Evolutionary conservation across 2,329 filamentous ascomycete species (phyloP).

Genomic region (Apiospora malaysiana): DNA sequence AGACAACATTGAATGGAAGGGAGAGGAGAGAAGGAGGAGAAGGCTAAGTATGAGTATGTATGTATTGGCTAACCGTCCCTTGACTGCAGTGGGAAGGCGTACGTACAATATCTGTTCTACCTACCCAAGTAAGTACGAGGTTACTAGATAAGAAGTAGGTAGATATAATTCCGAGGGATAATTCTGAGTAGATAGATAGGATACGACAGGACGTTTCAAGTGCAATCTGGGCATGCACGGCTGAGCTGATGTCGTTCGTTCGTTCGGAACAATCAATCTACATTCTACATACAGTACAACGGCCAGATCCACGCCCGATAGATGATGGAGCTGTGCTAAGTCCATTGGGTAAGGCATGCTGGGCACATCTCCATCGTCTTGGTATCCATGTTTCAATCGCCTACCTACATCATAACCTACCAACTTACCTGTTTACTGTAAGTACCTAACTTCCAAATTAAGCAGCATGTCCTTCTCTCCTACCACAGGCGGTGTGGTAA

Average conservation of each 20-base stretch:
- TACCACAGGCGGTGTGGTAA: too few species aligned
- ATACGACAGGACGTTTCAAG: not conserved
- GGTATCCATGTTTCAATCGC: not conserved
- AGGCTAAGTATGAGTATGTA: too few species aligned
- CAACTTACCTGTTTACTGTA: too few species aligned
- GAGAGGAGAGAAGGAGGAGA: too few species aligned
- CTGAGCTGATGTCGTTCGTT: conserved; percentile 7
- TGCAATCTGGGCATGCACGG: not conserved
- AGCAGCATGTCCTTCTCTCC: too few species aligned
- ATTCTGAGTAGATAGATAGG: not conserved
- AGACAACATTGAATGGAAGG: not conserved
- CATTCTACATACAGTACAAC: too few species aligned
- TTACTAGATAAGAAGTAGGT: too few species aligned
- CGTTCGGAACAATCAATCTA: not conserved
- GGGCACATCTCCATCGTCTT: conserved; percentile 10
- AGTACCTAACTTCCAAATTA: not conserved
- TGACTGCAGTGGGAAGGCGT: too few species aligned
- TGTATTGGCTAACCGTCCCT: too few species aligned
- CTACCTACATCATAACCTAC: not conserved
- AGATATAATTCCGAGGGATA: too few species aligned
- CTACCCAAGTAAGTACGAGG: too few species aligned
- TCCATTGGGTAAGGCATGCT: not conserved
- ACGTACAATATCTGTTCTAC: not conserved
- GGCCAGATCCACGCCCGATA: not conserved
- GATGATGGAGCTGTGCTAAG: not conserved